These are phyloP conservation scores for Blastomyces parvus DNA, from an alignment of 2,329 filamentous ascomycete genomes.

Conservation along the genomic window DNA sequence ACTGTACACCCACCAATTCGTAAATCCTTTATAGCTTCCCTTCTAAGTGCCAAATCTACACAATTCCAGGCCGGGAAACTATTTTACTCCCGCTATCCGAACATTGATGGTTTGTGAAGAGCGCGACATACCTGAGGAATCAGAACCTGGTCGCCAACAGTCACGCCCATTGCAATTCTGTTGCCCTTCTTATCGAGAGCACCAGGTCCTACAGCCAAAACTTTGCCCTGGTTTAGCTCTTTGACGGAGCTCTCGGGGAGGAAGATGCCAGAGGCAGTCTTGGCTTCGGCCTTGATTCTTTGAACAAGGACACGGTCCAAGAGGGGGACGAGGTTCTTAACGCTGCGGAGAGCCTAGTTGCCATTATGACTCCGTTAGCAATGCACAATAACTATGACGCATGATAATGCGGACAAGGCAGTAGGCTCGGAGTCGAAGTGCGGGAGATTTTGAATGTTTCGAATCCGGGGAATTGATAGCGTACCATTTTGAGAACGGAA, in stretches of 20 bases:
- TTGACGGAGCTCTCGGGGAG: slow-evolving; percentile 94
- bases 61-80: background rate
- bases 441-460: background rate
- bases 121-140: slow-evolving; percentile 72
- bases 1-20: slow-evolving; percentile 11
- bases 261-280: slow-evolving; percentile 95
- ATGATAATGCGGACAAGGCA: background rate
- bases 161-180: slow-evolving; percentile 73
- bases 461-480: background rate
- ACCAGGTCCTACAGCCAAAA: slow-evolving; percentile 89
- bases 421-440: background rate
- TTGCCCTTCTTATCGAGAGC: slow-evolving; percentile 80
- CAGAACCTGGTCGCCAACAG: slow-evolving; percentile 80
- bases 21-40: background rate
- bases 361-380: slow-evolving; percentile 9
- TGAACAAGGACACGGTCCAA: slow-evolving; percentile 97
- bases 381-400: slow-evolving; percentile 4
- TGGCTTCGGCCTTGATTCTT: slow-evolving; percentile 92
- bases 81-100: too few relatives aligned
- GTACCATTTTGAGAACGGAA: slow-evolving; percentile 2
- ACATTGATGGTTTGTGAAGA: background rate
- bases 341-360: slow-evolving; percentile 67
- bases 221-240: slow-evolving; percentile 96
- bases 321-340: slow-evolving; percentile 89
- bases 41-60: background rate